Evolutionary conservation across 129 eudicot genomes (phyloP).

Genomic region (Ambrosia artemisiifolia): DNA sequence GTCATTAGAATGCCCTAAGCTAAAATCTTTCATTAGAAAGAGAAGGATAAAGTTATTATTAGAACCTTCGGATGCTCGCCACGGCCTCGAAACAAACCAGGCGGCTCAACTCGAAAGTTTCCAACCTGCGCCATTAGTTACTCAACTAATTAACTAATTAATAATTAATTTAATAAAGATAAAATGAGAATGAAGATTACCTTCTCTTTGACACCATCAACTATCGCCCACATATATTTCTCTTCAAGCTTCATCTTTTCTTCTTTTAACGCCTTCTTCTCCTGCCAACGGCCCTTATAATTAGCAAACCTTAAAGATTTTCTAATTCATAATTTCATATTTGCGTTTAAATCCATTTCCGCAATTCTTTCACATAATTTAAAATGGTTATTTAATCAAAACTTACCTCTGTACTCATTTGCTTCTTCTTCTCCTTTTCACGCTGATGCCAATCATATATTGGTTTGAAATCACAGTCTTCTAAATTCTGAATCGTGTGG

Average conservation of each 20-base stretch:
- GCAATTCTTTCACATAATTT: slow-evolving; percentile 1
- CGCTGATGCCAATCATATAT: slow-evolving; percentile 93
- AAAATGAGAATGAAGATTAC: slow-evolving; percentile 22
- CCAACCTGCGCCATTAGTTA: slow-evolving; percentile 64
- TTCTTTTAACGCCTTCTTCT: slow-evolving; percentile 83
- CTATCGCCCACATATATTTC: slow-evolving; percentile 97
- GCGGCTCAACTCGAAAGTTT: slow-evolving; percentile 98
- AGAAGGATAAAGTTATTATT: slow-evolving; percentile 10
- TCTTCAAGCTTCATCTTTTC: slow-evolving; percentile 92
- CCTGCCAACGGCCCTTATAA: slow-evolving; percentile 44
- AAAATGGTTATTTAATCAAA: neutral
- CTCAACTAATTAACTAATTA: neutral
- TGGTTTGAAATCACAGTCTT: slow-evolving; percentile 80
- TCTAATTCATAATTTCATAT: neutral
- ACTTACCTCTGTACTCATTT: slow-evolving; percentile 85
- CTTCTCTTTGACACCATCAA: slow-evolving; percentile 98
- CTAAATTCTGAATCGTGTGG: slow-evolving; percentile 71
- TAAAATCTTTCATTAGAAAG: neutral
- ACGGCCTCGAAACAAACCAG: slow-evolving; percentile 98
- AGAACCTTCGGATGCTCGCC: slow-evolving; percentile 98
- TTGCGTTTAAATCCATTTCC: neutral
- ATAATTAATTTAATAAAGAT: neutral
- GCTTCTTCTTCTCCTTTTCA: slow-evolving; percentile 98
- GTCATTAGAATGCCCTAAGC: slow-evolving; percentile 6
- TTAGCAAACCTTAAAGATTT: neutral